Evolutionary conservation across 208 protist genomes (phyloP).

Genomic region (Leishmania martiniquensis): DNA sequence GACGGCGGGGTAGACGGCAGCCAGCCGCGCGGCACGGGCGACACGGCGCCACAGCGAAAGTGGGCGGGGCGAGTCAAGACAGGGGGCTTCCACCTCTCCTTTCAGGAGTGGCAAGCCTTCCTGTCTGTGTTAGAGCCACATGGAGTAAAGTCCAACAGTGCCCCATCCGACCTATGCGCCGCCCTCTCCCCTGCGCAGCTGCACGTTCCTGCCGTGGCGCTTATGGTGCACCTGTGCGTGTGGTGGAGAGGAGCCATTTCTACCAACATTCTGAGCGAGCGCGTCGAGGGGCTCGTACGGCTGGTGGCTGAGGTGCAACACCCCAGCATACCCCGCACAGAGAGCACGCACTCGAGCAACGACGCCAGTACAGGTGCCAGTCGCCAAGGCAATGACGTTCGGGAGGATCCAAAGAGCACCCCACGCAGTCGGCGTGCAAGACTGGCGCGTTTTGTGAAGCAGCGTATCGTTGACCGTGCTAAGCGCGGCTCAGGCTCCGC

Average conservation of each 20-base stretch:
- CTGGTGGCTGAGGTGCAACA: slow-evolving; percentile 11
- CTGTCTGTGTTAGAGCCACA: slow-evolving; percentile 46
- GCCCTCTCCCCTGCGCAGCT: slow-evolving; percentile 28
- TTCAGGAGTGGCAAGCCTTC: slow-evolving; percentile 78
- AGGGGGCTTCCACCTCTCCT: slow-evolving; percentile 53
- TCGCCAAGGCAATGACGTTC: background rate
- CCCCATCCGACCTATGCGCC: slow-evolving; percentile 50
- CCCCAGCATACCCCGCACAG: background rate
- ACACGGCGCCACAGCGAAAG: slow-evolving; percentile 7
- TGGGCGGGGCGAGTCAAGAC: slow-evolving; percentile 4
- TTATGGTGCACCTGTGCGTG: slow-evolving; percentile 67
- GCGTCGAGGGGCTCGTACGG: slow-evolving; percentile 33
- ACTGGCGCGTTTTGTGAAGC: slow-evolving; percentile 19
- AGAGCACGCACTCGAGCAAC: background rate
- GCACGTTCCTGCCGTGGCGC: slow-evolving; percentile 52
- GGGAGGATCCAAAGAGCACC: background rate
- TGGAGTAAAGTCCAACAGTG: slow-evolving; percentile 15
- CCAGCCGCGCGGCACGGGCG: background rate
- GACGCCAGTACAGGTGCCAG: background rate
- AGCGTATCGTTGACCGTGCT: slow-evolving; percentile 7
- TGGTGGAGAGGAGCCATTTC: slow-evolving; percentile 56
- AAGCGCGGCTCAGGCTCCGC: background rate
- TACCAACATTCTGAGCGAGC: slow-evolving; percentile 24
- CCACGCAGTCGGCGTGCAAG: slow-evolving; percentile 14
- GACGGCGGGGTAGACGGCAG: background rate